phyloP scores from a whole-genome alignment of 805 yeast species.

The Monosporozyma yasuniensis region DNA sequence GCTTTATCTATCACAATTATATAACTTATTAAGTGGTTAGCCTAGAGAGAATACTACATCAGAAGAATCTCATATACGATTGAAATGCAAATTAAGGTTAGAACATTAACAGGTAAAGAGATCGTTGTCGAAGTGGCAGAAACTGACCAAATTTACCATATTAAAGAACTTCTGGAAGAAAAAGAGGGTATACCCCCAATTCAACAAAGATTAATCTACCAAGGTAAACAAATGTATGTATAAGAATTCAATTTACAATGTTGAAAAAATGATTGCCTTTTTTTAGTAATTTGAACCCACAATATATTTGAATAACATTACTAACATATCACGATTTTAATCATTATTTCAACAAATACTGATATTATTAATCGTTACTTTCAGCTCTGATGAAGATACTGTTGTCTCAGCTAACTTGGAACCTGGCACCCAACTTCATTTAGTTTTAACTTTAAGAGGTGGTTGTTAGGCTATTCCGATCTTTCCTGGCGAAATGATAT shows the following conservation, averaged over 20 bases:
- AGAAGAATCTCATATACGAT: neutral
- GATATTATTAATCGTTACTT: neutral
- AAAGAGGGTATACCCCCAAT: conserved; percentile 96
- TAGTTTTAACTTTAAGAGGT: conserved; percentile 89
- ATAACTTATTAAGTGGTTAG: neutral
- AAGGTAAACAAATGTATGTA: conserved; percentile 81
- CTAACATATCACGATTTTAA: neutral
- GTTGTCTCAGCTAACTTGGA: conserved; percentile 64
- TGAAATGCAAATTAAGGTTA: conserved; percentile 20
- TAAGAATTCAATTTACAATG: too few species aligned
- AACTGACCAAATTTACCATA: conserved; percentile 43
- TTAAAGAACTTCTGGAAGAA: conserved; percentile 89
- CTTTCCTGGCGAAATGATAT: too few species aligned
- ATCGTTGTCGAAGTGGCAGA: conserved; percentile 29
- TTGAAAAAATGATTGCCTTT: too few species aligned
- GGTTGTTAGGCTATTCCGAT: conserved; percentile 42
- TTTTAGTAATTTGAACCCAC: too few species aligned
- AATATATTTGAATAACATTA: neutral
- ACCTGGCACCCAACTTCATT: conserved; percentile 81
- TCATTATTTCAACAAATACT: neutral
- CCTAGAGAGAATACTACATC: neutral
- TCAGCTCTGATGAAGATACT: conserved; percentile 61
- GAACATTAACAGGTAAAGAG: conserved; percentile 31
- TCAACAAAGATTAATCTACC: conserved; percentile 84
- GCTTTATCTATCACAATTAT: neutral